Base-by-base conservation (phyloP, 1,284 basidiomycete species). In the Porogramme epimiltina region DNA sequence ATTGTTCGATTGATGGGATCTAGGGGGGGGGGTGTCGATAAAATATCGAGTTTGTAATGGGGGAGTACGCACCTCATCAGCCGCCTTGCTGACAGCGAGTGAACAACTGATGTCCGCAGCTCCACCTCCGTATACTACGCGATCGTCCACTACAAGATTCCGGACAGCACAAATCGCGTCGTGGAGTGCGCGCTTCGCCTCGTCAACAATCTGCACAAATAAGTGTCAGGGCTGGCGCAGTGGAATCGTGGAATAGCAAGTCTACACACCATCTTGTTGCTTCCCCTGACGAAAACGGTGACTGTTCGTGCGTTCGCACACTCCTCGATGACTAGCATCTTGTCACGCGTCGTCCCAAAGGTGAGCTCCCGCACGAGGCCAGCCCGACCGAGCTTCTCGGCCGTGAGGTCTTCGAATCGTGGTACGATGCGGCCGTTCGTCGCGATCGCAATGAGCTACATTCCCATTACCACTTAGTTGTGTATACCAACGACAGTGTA, bases 251-350 rank as follows among this genome's bases (percentile, higher is more conserved):
- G n/a, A n/a, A n/a, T n/a, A n/a, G 43, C 41, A 43, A 44, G 26
- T 10, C 25, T 2, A 18, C 78, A 42, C 60, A 93, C 94, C 96
- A 99, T 99, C 78, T 99, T 99, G 78, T 99, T 99, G 67, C 90
- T 93, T 33, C 97, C 96, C 37, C 96, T 84, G 9, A 99, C 94
- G 66, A 99, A 99, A 62, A 99, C 89, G 8, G 96, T 99, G 37
- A 98, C 96, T 22, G 97, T 95, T 47, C 95, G 85, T 13, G 91
- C 86, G 73, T 99, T 99, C 47, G 96, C 96, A 66, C 96, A 98
- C 67, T 99, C 94, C 72, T 99, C 96, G 63, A 99, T 96, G 58
- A 99, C 91, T 53, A 99, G 82, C 97, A 99, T 99, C 79, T 97
- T 97, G 73, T 99, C 96, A 59, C 93, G 84, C 15, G 96, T 99